Conservation (phyloP, 768 basidiomycete species). For the Phaffia tasmanica region DNA sequence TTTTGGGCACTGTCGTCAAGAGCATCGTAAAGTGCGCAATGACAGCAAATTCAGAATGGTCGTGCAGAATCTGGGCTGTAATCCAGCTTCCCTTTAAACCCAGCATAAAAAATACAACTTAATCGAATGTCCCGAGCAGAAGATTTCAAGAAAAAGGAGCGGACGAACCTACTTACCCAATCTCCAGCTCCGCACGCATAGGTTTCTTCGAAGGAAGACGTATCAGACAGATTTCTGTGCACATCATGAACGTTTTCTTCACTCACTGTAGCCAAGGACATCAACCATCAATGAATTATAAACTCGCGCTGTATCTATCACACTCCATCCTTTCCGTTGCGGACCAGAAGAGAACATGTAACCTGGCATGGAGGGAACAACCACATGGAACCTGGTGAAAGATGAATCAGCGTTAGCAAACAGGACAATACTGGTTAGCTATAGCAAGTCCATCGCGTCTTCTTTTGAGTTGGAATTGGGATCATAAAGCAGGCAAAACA, state of each 20-base stretch:
- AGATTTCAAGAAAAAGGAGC: neutral
- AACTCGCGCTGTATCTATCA: constrained; percentile 24
- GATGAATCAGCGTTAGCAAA: neutral
- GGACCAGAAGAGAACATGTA: constrained; percentile 26
- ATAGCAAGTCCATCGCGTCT: no score
- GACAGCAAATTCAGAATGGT: neutral
- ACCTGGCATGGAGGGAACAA: constrained; percentile 29
- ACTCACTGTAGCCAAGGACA: constrained; percentile 19
- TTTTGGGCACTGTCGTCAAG: neutral
- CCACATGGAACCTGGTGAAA: constrained; percentile 26
- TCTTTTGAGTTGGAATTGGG: neutral
- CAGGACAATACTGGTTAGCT: neutral
- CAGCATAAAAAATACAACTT: neutral
- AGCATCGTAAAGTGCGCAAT: constrained; percentile 17
- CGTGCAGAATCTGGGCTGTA: neutral
- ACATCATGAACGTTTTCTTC: neutral
- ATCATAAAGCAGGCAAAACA: neutral
- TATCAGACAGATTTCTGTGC: neutral
- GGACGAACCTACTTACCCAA: neutral
- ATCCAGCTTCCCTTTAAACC: constrained; percentile 8
- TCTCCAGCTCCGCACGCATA: constrained; percentile 12
- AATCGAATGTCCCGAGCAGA: neutral
- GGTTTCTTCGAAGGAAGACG: constrained; percentile 6
- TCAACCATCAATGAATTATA: constrained; percentile 28
- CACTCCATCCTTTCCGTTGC: constrained; percentile 23